phyloP scores from a whole-genome alignment of 345 rosid genomes.

The Rubroshorea leprosula region DNA sequence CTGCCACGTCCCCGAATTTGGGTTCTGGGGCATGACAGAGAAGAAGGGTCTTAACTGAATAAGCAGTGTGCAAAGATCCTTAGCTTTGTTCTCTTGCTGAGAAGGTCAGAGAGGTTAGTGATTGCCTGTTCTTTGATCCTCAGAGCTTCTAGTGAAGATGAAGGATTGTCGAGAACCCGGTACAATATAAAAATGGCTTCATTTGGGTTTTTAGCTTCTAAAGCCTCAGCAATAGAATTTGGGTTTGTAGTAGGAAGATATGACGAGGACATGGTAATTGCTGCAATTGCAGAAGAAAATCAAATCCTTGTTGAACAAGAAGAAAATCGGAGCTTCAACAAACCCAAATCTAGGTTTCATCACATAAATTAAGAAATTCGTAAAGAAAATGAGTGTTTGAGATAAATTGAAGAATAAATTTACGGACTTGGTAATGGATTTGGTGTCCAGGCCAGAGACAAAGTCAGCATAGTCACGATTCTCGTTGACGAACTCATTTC shows the following conservation, averaged over 20 bases:
- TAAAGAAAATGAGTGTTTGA: no score
- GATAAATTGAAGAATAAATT: no score
- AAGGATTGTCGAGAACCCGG: slow-evolving; percentile 65
- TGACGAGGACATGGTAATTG: slow-evolving; percentile 29
- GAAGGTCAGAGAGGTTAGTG: slow-evolving; percentile 66
- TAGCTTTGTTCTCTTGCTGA: slow-evolving; percentile 70
- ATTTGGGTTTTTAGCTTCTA: slow-evolving; percentile 56
- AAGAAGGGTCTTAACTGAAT: slow-evolving; percentile 84
- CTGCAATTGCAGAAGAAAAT: neutral
- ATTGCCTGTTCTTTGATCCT: slow-evolving; percentile 81
- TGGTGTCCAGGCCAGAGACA: no score
- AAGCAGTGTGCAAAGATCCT: slow-evolving; percentile 68
- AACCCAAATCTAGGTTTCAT: no score
- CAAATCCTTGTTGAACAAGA: slow-evolving; percentile 6
- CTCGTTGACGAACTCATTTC: no score
- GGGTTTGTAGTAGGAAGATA: slow-evolving; percentile 52
- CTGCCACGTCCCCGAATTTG: no score
- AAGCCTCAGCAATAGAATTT: slow-evolving; percentile 60
- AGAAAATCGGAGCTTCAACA: neutral
- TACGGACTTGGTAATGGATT: no score
- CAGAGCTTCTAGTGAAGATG: slow-evolving; percentile 78
- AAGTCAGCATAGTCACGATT: no score
- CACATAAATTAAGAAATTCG: no score
- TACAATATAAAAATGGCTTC: slow-evolving; percentile 70
- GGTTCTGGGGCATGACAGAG: slow-evolving; percentile 79